These are phyloP conservation scores for Aspergillus unguis DNA, from an alignment of 2,329 filamentous ascomycete genomes.

Conservation along the genomic window DNA sequence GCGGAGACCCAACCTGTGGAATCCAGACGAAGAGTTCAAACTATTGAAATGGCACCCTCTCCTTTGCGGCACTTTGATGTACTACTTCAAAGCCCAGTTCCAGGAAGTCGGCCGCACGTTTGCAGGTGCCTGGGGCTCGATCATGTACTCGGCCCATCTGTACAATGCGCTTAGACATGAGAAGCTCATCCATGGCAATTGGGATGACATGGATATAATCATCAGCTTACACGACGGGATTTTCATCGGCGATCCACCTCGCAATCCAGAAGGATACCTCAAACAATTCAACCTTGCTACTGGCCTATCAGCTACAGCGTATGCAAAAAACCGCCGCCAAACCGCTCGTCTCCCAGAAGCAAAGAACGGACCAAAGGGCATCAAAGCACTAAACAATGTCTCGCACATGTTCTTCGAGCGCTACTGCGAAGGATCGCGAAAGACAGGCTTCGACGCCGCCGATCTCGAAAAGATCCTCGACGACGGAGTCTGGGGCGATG, in stretches of 20 bases:
- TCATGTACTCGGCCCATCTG: slow-evolving; percentile 39
- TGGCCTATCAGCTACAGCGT: background rate
- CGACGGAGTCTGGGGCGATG: background rate
- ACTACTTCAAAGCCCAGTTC: slow-evolving; percentile 30
- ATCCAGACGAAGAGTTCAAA: slow-evolving; percentile 19
- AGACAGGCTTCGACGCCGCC: background rate
- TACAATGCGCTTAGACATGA: slow-evolving; percentile 41
- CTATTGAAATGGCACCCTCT: slow-evolving; percentile 38
- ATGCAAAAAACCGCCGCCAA: background rate
- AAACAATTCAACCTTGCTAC: slow-evolving; percentile 21
- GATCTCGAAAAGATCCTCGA: slow-evolving; percentile 21
- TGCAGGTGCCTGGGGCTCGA: slow-evolving; percentile 40
- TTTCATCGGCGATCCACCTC: slow-evolving; percentile 38
- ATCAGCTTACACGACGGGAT: slow-evolving; percentile 31
- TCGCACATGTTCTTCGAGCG: slow-evolving; percentile 32
- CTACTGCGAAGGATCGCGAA: slow-evolving; percentile 25
- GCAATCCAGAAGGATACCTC: slow-evolving; percentile 30
- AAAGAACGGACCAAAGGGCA: slow-evolving; percentile 23
- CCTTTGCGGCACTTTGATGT: slow-evolving; percentile 39
- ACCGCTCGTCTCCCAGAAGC: slow-evolving; percentile 17
- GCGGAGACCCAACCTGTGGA: background rate
- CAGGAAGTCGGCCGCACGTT: slow-evolving; percentile 35
- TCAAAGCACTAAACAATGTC: background rate
- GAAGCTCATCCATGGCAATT: slow-evolving; percentile 25
- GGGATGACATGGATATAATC: slow-evolving; percentile 44